Evolutionary conservation across 2,329 filamentous ascomycete genomes (phyloP), one percentile per base, ranked within the genome.

Genomic region (Leptographium procerum): DNA sequence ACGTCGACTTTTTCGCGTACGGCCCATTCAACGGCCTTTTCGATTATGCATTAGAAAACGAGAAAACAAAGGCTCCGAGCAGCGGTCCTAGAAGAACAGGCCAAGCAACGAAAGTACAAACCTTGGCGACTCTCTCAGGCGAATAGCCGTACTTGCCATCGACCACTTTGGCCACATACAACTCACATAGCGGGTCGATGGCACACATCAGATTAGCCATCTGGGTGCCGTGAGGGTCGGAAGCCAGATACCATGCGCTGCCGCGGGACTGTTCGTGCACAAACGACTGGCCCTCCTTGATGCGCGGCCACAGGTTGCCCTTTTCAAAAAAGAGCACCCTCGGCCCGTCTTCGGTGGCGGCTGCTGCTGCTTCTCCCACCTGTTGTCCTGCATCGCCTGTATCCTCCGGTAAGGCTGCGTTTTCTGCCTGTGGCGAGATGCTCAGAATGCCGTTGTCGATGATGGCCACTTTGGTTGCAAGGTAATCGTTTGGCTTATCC

Each of bases 181-280:
- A 24, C 36, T 61, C 31, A 33, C 60, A 61, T 14, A 59, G 56
- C 14, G 60, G 60, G 43, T 61, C 60, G 14, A 61, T 59, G 57
- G 60, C 60, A 22, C 60, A 61, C 22, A 61, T 13, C 29, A 61
- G 52, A 28, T 61, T 61, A 19, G 60, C 60, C 57, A 61, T 61
- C 33, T 61, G 60, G 24, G 60, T 61, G 48, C 60, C 60, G 47
- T 59, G 60, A 9, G 56, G 59, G 24, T 61, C 47, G 24, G 59
- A 61, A 4, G 59, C 53, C n/a, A 61, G 34, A 28, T 50, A 52
- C 59, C 59, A 61, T 16, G 59, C 53, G 33, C 52, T 55, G 8
- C 47, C 52, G 26, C 52, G 45, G 54, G 57, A 33, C 10, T 57
- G 40, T 9, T 57, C 52, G 47, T 59, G n/a, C n/a, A 59, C 57